Percentiles rank a stretch among this genome's conserved stretches.
phyloP scores from a whole-genome alignment of 2,329 filamentous ascomycete genomes.

The Pseudodiploospora longispora region DNA sequence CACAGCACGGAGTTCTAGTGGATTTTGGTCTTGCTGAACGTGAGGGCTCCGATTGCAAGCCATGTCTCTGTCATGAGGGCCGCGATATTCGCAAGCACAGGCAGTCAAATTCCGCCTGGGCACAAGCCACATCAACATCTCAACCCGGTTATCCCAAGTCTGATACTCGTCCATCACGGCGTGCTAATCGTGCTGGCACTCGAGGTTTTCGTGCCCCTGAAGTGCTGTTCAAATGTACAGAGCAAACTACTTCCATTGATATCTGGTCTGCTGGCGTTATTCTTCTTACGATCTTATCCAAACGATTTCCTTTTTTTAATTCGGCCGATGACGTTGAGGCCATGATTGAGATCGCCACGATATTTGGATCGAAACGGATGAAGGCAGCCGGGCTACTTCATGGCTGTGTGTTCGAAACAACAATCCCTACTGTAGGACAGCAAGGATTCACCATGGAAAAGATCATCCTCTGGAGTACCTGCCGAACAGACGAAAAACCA shows the following conservation, averaged over 20 bases:
- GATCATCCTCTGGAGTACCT: constrained; percentile 92
- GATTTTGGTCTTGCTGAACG: constrained; percentile 96
- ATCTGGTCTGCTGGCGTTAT: constrained; percentile 98
- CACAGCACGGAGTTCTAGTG: constrained; percentile 82
- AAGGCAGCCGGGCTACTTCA: constrained; percentile 73
- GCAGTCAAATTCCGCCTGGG: constrained; percentile 50
- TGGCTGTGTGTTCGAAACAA: constrained; percentile 87
- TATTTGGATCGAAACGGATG: constrained; percentile 84
- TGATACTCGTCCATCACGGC: constrained; percentile 77
- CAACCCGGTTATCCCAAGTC: constrained; percentile 76
- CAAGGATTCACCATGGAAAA: constrained; percentile 84
- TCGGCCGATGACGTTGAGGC: constrained; percentile 97
- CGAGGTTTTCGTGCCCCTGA: constrained; percentile 94
- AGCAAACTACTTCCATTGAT: constrained; percentile 89
- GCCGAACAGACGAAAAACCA: constrained; percentile 52
- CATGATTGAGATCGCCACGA: constrained; percentile 93
- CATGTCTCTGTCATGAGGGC: constrained; percentile 71
- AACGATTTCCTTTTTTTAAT: constrained; percentile 96
- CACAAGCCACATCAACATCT: constrained; percentile 39
- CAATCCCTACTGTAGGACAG: constrained; percentile 80
- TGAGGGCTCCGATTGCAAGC: constrained; percentile 66
- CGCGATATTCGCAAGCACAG: constrained; percentile 52
- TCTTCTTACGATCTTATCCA: constrained; percentile 83
- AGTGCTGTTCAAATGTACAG: constrained; percentile 93
- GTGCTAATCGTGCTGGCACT: constrained; percentile 91